Evolutionary conservation across 306 rosid genomes (phyloP), one percentile per base, ranked within the genome.

Genomic region (Malus sylvestris): DNA sequence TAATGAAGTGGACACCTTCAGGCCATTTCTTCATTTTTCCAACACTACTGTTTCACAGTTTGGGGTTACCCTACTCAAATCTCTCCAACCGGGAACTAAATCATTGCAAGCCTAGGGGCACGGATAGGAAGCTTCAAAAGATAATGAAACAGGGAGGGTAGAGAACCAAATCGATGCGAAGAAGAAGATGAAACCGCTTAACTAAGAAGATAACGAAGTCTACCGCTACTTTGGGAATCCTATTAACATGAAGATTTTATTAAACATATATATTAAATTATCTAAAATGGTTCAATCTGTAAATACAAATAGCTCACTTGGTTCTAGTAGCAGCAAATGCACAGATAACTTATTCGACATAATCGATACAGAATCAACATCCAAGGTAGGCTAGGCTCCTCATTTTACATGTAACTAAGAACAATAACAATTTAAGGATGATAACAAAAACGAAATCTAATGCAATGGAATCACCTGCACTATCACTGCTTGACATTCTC

Each of bases 401-500:
- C 42, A 76, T 57, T 57, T 67, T 66, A 72, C 38, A 35, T n/a
- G n/a, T 18, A 86, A 59, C 74, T 38, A 38, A 38, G 42, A 57
- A 44, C 22, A 68, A 68, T 68, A 82, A 25, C 20, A 20, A 10
- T 29, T 58, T 29, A 46, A 25, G 61, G 67, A 29, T 5, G 10
- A 45, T 61, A 40, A 86, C 30, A 6, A 25, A 8, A 3, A 12
- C 42, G 11, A 49, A 45, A 68, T 16, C 40, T 1, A 27, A 57
- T 33, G 23, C 45, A 6, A 53, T 68, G 27, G 67, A 82, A 55
- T 74, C 76, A 85, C 81, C 74, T 81, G 74, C 60, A 68, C 18
- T 25, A 45, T 89, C 82, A 94, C 69, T 69, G 90, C 70, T 84
- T 81, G 71, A 88, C 91, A 85, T 94, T 82, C 84, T 90, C 91